A percentile compares a stretch with the other conserved stretches of the same genome.
Conservation (phyloP, 345 rosid species). For the Sisymbrium altissimum region DNA sequence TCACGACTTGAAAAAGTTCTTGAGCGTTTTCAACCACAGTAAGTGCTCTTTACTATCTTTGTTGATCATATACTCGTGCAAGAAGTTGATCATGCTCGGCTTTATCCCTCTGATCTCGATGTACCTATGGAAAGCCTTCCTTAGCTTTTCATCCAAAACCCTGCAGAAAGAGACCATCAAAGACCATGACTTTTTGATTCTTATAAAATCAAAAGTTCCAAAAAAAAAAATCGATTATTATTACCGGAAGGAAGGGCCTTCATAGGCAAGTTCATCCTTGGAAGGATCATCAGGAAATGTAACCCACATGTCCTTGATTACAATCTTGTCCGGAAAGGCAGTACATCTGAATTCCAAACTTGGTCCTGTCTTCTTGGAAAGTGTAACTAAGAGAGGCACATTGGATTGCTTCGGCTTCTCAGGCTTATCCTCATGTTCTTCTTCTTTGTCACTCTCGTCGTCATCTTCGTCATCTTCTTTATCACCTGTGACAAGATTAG, state of each 20-base stretch:
- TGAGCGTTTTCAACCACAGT: slow-evolving; percentile 71
- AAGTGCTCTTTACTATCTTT: slow-evolving; percentile 72
- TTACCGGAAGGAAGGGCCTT: slow-evolving; percentile 84
- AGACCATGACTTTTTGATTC: background rate
- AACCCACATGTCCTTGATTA: slow-evolving; percentile 55
- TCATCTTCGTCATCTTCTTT: slow-evolving; percentile 36
- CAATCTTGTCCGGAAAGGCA: slow-evolving; percentile 64
- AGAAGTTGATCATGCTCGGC: slow-evolving; percentile 69
- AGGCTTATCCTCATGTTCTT: slow-evolving; percentile 40
- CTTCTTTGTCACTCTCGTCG: slow-evolving; percentile 31
- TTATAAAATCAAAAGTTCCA: background rate
- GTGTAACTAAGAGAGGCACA: slow-evolving; percentile 58
- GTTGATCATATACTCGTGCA: slow-evolving; percentile 89
- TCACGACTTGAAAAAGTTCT: slow-evolving; percentile 56
- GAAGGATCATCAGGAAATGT: slow-evolving; percentile 44
- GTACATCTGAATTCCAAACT: slow-evolving; percentile 60
- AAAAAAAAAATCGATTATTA: background rate
- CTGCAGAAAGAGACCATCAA: slow-evolving; percentile 38
- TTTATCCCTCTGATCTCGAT: slow-evolving; percentile 75
- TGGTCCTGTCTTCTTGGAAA: slow-evolving; percentile 59
- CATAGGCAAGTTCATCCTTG: slow-evolving; percentile 62
- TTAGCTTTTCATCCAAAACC: slow-evolving; percentile 81
- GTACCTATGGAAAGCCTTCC: slow-evolving; percentile 73
- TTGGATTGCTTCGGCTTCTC: slow-evolving; percentile 51
- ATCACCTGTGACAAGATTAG: slow-evolving; percentile 77